phyloP scores from a whole-genome alignment of 495 filamentous ascomycete species.

The Diplogelasinospora grovesii region DNA sequence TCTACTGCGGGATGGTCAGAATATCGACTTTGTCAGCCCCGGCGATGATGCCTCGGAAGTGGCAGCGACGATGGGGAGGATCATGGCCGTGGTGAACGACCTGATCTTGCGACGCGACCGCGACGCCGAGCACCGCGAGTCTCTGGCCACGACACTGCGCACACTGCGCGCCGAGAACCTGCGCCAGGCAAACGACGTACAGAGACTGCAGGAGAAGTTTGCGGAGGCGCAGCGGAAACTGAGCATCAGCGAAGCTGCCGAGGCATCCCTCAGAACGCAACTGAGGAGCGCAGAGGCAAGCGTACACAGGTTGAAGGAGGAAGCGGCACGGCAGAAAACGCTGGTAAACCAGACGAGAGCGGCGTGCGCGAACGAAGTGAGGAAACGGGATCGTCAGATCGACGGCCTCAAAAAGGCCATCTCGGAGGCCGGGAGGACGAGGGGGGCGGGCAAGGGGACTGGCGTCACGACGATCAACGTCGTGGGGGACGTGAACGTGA shows the following conservation, averaged over 20 bases:
- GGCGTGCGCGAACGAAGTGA: constrained; percentile 85
- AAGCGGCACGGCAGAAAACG: constrained; percentile 68
- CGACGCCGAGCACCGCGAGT: constrained; percentile 79
- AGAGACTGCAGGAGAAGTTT: constrained; percentile 58
- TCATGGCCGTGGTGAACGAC: constrained; percentile 92
- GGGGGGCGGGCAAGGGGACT: constrained; percentile 41
- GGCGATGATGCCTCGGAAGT: constrained; percentile 57
- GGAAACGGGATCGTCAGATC: constrained; percentile 84
- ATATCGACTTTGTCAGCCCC: constrained; percentile 79
- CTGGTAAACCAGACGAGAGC: constrained; percentile 73
- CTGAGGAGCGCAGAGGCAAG: constrained; percentile 64
- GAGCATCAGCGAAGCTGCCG: constrained; percentile 65
- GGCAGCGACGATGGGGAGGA: constrained; percentile 68
- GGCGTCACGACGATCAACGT: constrained; percentile 51
- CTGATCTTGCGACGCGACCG: constrained; percentile 76
- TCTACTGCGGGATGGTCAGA: constrained; percentile 72
- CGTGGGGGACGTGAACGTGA: constrained; percentile 30
- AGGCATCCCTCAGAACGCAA: constrained; percentile 61
- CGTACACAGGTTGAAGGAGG: constrained; percentile 66
- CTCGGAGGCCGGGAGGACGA: constrained; percentile 40
- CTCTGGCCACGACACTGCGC: constrained; percentile 70
- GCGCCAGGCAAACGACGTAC: constrained; percentile 55
- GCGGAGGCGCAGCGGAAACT: constrained; percentile 69
- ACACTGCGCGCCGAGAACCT: constrained; percentile 64
- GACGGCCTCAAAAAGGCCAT: constrained; percentile 78